Base-by-base conservation (phyloP, 305 asterid genomes). In the Plantago lanceolata region DNA sequence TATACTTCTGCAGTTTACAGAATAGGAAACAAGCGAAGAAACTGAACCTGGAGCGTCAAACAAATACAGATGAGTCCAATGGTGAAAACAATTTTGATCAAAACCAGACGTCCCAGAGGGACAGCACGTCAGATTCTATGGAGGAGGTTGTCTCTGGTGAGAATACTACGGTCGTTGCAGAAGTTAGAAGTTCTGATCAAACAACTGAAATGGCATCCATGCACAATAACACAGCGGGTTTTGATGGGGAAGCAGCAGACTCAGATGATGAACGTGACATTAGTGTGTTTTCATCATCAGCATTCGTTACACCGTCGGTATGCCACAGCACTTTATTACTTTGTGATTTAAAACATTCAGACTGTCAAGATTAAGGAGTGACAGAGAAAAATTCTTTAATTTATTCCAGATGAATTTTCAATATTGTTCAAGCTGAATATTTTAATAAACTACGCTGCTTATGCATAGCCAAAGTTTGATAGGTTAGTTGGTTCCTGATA, bases 1-100 rank as follows among this genome's bases (percentile, higher is more conserved):
- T 60, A 70, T 66, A 63, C 56, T 48, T 75, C 56, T 82, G 76
- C 90, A 88, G 98, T 69, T 75, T 73, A 63, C 87, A 82, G 53
- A 81, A 71, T 53, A 88, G 79, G 79, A 85, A 76, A 74, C 81
- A 71, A 28, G 57, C 71, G 18, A 91, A 85, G 93, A 86, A 81
- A 68, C 55, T 70, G 71, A 74, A 76, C 61, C 70, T 61, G 8
- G 81, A 79, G 59, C 80, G 64, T 61, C 85, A 82, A 8, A 64
- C 68, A 65, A 73, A 73, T 57, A 77, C 72, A 60, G 76, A 73
- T 67, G 82, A 66, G 72, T 70, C 73, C 6, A 73, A 57, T 45
- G 79, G 69, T 56, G 83, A 73, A 50, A 78, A 76, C 52, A 74
- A 69, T 61, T 68, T 81, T 67, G 78, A 65, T 73, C 62, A 75